Percentiles rank a stretch among this genome's conserved stretches.
Conservation (phyloP, 306 rosid species). For the Castanopsis chinensis region DNA sequence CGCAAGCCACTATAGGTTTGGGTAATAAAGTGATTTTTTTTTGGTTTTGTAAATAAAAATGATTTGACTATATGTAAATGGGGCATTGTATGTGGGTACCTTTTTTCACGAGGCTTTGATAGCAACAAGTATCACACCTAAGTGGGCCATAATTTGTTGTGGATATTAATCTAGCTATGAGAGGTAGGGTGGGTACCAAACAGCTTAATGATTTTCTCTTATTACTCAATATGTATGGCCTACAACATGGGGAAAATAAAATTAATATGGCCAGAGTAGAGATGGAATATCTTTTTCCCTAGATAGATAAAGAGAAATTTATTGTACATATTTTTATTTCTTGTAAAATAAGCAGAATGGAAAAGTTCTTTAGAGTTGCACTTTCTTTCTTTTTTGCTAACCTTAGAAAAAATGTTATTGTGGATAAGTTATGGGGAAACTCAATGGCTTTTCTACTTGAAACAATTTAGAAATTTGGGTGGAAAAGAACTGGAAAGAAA, state of each 20-base stretch:
- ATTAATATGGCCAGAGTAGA: background rate
- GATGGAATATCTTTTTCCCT: constrained; percentile 19
- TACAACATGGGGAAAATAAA: background rate
- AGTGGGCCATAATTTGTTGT: background rate
- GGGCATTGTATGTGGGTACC: background rate
- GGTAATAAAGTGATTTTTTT: no score
- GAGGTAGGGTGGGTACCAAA: constrained; percentile 16
- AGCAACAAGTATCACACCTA: background rate
- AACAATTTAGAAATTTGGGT: no score
- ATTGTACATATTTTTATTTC: background rate
- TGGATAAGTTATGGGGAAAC: no score
- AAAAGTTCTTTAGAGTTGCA: background rate
- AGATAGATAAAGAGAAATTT: background rate
- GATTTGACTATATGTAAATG: background rate
- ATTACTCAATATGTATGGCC: constrained; percentile 1
- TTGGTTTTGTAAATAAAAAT: no score
- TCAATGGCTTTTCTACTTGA: no score
- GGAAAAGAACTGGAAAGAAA: background rate
- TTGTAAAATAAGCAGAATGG: background rate
- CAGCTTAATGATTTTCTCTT: background rate
- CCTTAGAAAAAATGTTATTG: no score
- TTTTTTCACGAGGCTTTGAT: background rate
- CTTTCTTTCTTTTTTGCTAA: no score
- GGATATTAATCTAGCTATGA: no score
- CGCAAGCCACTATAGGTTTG: no score